Evolutionary conservation across 2,329 filamentous ascomycete species (phyloP).

Genomic region (Trichoderma citrinoviride): DNA sequence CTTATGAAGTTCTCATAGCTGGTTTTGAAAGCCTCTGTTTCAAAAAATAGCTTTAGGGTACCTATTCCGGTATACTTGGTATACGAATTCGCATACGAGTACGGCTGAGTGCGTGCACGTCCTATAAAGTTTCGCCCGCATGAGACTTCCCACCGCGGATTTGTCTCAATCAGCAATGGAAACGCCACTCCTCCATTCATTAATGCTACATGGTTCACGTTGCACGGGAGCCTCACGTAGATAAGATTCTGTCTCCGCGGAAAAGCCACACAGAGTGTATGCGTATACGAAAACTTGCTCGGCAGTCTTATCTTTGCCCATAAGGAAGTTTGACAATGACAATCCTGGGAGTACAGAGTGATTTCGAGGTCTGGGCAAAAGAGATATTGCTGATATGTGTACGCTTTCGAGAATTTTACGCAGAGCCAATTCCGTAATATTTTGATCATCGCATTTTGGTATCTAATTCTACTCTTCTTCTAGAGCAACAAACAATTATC

Average conservation of each 20-base stretch:
- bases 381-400: no score
- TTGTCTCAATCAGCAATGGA: no score
- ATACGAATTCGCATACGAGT: constrained; percentile 8
- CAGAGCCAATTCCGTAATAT: background rate
- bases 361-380: no score
- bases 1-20: no score
- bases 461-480: background rate
- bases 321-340: background rate
- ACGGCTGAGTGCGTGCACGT: background rate
- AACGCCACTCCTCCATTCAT: background rate
- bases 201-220: background rate
- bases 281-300: background rate
- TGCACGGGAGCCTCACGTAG: background rate
- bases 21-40: background rate
- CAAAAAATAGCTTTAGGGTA: background rate
- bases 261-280: background rate
- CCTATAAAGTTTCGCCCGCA: no score
- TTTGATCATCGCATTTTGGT: background rate
- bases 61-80: background rate
- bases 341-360: no score
- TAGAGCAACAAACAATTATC: background rate
- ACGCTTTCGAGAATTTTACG: background rate
- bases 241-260: background rate
- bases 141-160: no score
- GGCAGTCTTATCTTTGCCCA: background rate